Evolutionary conservation across 2,329 filamentous ascomycete genomes (phyloP).

Genomic region (Penicillium brasilianum): DNA sequence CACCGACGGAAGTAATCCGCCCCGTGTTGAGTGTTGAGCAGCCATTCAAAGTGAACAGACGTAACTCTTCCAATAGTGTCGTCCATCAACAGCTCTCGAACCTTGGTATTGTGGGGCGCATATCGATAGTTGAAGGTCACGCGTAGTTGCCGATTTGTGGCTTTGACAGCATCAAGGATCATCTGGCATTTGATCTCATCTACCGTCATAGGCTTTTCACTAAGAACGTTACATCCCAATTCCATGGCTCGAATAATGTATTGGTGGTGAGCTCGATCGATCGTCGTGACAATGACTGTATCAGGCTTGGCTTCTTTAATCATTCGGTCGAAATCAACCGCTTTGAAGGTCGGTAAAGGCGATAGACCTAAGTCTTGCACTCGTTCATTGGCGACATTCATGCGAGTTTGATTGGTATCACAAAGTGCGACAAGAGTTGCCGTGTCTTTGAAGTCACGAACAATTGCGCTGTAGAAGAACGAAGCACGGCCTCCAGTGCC

Average conservation of each 20-base stretch:
- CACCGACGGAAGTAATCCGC: constrained; percentile 65
- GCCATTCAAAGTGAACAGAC: constrained; percentile 67
- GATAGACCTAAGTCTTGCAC: constrained; percentile 49
- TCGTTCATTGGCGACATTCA: constrained; percentile 25
- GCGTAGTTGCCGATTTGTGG: constrained; percentile 56
- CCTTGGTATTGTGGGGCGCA: constrained; percentile 66
- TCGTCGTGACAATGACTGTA: constrained; percentile 67
- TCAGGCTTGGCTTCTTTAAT: constrained; percentile 60
- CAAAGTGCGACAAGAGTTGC: constrained; percentile 26
- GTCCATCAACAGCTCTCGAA: constrained; percentile 59
- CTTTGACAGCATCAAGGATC: constrained; percentile 61
- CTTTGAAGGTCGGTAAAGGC: constrained; percentile 60
- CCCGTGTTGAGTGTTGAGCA: constrained; percentile 66
- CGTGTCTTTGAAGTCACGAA: constrained; percentile 21
- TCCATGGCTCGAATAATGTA: constrained; percentile 66
- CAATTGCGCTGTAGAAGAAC: constrained; percentile 28
- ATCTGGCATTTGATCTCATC: constrained; percentile 60
- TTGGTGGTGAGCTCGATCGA: constrained; percentile 65
- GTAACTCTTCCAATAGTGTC: constrained; percentile 63
- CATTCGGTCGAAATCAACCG: constrained; percentile 63
- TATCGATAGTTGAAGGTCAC: constrained; percentile 70
- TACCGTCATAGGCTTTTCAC: constrained; percentile 69
- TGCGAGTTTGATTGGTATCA: constrained; percentile 28
- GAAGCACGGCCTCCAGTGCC: constrained; percentile 34
- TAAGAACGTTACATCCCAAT: constrained; percentile 65